Base-by-base conservation (phyloP, 495 filamentous ascomycete species). In the Usnea hakonensis region DNA sequence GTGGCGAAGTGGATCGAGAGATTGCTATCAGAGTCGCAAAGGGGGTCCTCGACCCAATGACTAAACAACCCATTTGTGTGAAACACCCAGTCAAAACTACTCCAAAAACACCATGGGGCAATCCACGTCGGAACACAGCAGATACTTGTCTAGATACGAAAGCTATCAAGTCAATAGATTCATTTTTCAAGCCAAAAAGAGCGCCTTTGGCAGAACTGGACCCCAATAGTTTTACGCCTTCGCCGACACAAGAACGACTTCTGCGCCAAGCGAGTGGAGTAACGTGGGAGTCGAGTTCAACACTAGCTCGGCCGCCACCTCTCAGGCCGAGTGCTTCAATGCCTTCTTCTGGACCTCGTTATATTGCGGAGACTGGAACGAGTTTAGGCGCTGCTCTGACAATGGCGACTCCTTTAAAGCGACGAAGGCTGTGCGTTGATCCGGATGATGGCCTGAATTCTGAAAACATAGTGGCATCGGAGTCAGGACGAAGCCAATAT, bases 1-100 rank as follows among this genome's bases (percentile, higher is more conserved):
- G 94, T 14, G 75, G 76, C 23, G 79, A 85, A 61, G 81, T 92
- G 28, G 85, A 89, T 36, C 75, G 81, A 5, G 77, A 85, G 41
- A 72, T 90, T 67, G 91, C 94, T 3, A 75, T 78, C 64, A 85
- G 85, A 6, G 87, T 99, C 60, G 90, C 93, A n/a, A 71, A 65
- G 16, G 94, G 94, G 28, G 89, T 97, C 63, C 73, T 97, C 33
- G 86, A 97, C 71, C 94, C 94, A 19, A 91, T 90, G 63, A 95
- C 90, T 19, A 97, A 96, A 72, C 69, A 85, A 52, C 79, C 78
- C 3, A 87, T 96, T 59, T 53, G 78, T 35, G 53, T 84, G 66
- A 33, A 69, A 17, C 28, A 21, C 5, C 30, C 65, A n/a, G 33
- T 78, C 54, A 75, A 75, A 59, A 26, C 65, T 32, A 58, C 55